Evolutionary conservation across 2,329 filamentous ascomycete species (phyloP), one percentile per base, ranked within the genome.

Genomic region (Talaromyces islandicus): DNA sequence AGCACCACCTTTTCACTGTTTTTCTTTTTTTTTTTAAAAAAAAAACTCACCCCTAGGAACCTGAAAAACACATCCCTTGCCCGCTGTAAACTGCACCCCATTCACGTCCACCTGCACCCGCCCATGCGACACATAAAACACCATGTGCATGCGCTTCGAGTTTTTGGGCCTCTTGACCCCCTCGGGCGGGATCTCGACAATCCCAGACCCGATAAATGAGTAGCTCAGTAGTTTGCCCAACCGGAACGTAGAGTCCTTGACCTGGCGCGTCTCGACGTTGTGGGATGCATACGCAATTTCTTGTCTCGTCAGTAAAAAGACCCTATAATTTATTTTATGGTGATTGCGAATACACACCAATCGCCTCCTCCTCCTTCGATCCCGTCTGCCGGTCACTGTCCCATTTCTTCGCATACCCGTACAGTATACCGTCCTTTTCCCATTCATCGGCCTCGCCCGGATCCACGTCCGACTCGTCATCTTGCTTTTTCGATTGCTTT

Each of bases 61-160:
- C 74, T 96, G 92, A 83, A 91, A 97, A 74, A 92, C 89, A 57
- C 93, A 93, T 46, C 93, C 92, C 67, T 89, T 91, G 41, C 88
- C 86, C 64, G 96, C 92, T 60, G 88, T 86, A 72, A 99, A 97
- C 61, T 75, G 73, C 7, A 78, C 72, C 5, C 74, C 75, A 7
- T 73, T 74, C 12, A 78, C 89, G 29, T 86, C 89, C 21, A 96
- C 92, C 65, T 86, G 81, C 21, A 97, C 91, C 64, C 89, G 87
- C 24, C 94, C 94, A 51, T 85, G 83, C 67, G 91, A 88, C 30
- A 99, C 89, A 68, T 96, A 97, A 74, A 97, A 97, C 1, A 90
- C 88, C 88, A 99, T 94, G 71, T 97, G 92, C 91, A 97, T 97
- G 78, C 90, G 92, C 64, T 93, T 84, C 38, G 90, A 89, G 75